Percentiles rank a stretch among this genome's conserved stretches.
Conservation (phyloP, 176 grass and related monocot species). For the Musa beccarii region DNA sequence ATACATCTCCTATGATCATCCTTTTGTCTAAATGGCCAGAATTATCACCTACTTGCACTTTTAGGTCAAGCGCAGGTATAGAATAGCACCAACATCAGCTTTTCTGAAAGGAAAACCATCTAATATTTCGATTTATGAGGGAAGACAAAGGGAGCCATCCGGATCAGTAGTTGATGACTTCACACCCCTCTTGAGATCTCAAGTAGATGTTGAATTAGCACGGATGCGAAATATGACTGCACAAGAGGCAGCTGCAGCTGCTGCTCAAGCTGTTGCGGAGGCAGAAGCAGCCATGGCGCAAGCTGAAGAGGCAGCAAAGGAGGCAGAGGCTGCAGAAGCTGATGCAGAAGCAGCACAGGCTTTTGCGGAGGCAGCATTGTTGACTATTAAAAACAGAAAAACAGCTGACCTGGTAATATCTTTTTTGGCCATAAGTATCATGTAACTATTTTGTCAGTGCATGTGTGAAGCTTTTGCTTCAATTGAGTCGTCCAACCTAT, state of each 20-base stretch:
- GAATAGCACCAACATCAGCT: constrained; percentile 46
- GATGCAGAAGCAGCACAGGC: constrained; percentile 69
- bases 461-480: too few relatives aligned
- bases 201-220: constrained; percentile 58
- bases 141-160: constrained; percentile 35
- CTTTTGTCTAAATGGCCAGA: neutral
- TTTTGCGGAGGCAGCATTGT: constrained; percentile 51
- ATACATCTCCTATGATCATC: neutral
- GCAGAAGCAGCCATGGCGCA: constrained; percentile 78
- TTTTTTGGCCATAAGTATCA: neutral
- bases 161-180: constrained; percentile 38
- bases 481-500: too few relatives aligned
- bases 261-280: constrained; percentile 58
- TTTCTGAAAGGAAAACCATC: constrained; percentile 39
- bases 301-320: constrained; percentile 57
- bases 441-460: neutral
- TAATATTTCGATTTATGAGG: constrained; percentile 51
- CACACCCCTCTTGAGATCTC: constrained; percentile 41
- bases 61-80: constrained; percentile 80
- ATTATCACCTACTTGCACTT: constrained; percentile 16
- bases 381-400: constrained; percentile 46
- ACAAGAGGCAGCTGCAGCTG: constrained; percentile 41
- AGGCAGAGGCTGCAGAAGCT: constrained; percentile 65
- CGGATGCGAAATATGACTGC: constrained; percentile 61
- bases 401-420: constrained; percentile 48